These are phyloP conservation scores for Cicer bijugum DNA, from an alignment of 306 rosid species.

Conservation along the genomic window DNA sequence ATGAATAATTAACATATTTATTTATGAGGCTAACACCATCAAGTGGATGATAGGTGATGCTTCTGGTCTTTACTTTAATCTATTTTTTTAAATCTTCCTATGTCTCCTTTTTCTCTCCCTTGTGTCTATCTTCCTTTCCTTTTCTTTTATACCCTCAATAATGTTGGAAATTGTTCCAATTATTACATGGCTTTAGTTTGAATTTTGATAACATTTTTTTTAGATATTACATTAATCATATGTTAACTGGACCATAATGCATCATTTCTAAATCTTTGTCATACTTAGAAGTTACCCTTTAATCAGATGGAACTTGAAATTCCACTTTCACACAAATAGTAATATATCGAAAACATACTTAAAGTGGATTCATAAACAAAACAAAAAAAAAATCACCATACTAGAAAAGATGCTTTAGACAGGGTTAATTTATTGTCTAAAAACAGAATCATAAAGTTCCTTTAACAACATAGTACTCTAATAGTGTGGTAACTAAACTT, in stretches of 20 bases:
- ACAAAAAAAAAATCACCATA: slow-evolving; percentile 1
- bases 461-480: slow-evolving; percentile 8
- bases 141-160: slow-evolving; percentile 12
- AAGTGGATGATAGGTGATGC: slow-evolving; percentile 50
- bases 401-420: slow-evolving; percentile 38
- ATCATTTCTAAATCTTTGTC: slow-evolving; percentile 83
- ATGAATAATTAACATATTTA: slow-evolving; percentile 48
- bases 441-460: slow-evolving; percentile 34
- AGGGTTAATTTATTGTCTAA: not conserved
- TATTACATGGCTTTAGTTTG: slow-evolving; percentile 53
- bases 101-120: not conserved
- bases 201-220: slow-evolving; percentile 48
- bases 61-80: slow-evolving; percentile 37
- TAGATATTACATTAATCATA: slow-evolving; percentile 45
- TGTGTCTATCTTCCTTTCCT: slow-evolving; percentile 38
- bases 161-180: slow-evolving; percentile 41
- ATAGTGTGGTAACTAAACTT: not conserved
- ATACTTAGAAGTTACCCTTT: slow-evolving; percentile 89
- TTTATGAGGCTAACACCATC: slow-evolving; percentile 47
- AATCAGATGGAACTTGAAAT: slow-evolving; percentile 45
- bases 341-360: slow-evolving; percentile 37
- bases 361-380: slow-evolving; percentile 41
- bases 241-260: slow-evolving; percentile 50
- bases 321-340: slow-evolving; percentile 49
- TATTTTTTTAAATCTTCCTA: not conserved